Conservation (phyloP, 768 basidiomycete genomes). For the Pleurotus tuber-regium region DNA sequence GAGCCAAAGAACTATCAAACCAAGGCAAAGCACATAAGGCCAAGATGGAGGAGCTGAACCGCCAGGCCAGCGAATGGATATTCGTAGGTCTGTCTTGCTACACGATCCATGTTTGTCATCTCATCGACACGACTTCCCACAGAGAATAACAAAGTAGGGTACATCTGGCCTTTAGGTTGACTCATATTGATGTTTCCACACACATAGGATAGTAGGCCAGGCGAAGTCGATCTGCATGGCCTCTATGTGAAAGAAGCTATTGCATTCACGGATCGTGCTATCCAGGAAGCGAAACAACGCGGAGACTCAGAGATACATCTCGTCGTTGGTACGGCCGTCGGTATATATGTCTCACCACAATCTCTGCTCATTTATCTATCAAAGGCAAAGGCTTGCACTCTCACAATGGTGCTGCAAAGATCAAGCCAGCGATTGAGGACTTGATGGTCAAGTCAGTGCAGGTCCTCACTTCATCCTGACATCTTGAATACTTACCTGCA, state of each 20-base stretch:
- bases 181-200: background rate
- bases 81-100: slow-evolving; percentile 54
- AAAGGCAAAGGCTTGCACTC: slow-evolving; percentile 89
- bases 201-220: slow-evolving; percentile 61
- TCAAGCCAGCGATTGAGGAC: slow-evolving; percentile 90
- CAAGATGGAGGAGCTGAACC: slow-evolving; percentile 77
- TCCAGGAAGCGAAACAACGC: slow-evolving; percentile 60
- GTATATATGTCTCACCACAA: background rate
- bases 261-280: slow-evolving; percentile 63
- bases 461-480: no score
- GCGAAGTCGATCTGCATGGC: slow-evolving; percentile 88
- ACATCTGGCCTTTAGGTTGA: background rate
- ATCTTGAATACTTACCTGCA: no score
- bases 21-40: slow-evolving; percentile 78
- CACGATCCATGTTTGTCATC: background rate
- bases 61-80: slow-evolving; percentile 85
- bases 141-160: slow-evolving; percentile 75
- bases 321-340: slow-evolving; percentile 70
- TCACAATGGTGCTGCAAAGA: slow-evolving; percentile 71
- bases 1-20: slow-evolving; percentile 78
- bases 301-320: slow-evolving; percentile 68
- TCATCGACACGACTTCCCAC: slow-evolving; percentile 7
- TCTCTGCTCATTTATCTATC: background rate
- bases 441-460: slow-evolving; percentile 76
- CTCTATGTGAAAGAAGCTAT: slow-evolving; percentile 94